Evolutionary conservation across 1,284 basidiomycete genomes (phyloP).

Genomic region (Jaminaea rosea): DNA sequence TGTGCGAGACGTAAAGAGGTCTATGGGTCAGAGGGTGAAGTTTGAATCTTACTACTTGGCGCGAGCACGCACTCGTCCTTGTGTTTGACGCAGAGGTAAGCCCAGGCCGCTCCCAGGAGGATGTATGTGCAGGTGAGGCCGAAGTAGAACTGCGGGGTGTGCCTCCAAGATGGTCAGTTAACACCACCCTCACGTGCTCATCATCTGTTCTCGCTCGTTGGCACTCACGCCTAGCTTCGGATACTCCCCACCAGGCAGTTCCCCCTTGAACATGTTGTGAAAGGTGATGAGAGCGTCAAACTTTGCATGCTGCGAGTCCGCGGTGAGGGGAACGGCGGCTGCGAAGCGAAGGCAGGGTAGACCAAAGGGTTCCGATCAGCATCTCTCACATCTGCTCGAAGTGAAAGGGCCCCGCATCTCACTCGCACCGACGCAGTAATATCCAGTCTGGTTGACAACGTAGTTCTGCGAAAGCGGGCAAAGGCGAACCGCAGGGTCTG

Average conservation of each 20-base stretch:
- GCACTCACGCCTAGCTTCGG: conserved; percentile 87
- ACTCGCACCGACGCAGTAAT: conserved; percentile 79
- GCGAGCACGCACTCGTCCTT: conserved; percentile 59
- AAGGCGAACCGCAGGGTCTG: conserved; percentile 3
- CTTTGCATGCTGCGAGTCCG: conserved; percentile 47
- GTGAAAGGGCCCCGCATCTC: conserved; percentile 6
- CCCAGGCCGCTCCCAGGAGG: conserved; percentile 66
- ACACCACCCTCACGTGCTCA: background rate
- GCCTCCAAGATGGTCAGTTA: too few species aligned
- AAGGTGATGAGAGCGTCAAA: conserved; percentile 77
- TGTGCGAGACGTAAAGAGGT: background rate
- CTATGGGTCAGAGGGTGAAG: too few species aligned
- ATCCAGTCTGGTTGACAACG: conserved; percentile 74
- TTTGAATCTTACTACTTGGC: too few species aligned
- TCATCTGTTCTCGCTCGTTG: background rate
- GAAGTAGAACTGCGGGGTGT: conserved; percentile 67
- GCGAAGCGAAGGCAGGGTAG: conserved; percentile 2
- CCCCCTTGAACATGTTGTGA: conserved; percentile 77
- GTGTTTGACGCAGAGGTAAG: conserved; percentile 72
- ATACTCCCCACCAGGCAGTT: conserved; percentile 84
- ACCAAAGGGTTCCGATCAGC: conserved; percentile 2
- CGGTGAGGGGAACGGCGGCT: conserved; percentile 78
- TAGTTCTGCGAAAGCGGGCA: conserved; percentile 50
- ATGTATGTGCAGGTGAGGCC: conserved; percentile 69
- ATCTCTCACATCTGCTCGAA: background rate